Evolutionary conservation across 2,329 filamentous ascomycete species (phyloP).

Genomic region (Ophiostoma angusticollis): DNA sequence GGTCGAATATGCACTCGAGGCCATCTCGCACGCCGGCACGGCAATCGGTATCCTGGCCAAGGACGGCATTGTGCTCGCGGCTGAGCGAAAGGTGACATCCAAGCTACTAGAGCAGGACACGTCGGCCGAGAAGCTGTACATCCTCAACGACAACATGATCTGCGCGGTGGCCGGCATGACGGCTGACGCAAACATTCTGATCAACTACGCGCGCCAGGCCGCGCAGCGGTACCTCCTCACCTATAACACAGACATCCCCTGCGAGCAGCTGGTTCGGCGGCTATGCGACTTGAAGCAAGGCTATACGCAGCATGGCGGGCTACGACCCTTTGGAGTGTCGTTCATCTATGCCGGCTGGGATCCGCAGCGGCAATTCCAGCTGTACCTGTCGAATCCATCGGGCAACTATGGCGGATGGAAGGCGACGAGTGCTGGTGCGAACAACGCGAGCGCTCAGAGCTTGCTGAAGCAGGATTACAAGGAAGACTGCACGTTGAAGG

Average conservation of each 20-base stretch:
- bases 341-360: constrained; percentile 99
- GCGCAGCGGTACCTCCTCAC: constrained; percentile 96
- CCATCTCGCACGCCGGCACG: constrained; percentile 95
- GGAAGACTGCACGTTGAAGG: constrained; percentile 90
- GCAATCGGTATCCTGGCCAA: constrained; percentile 93
- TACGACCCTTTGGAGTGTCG: constrained; percentile 93
- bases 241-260: constrained; percentile 99
- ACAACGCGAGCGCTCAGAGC: constrained; percentile 95
- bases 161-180: constrained; percentile 98
- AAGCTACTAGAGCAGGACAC: constrained; percentile 99
- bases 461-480: constrained; percentile 99
- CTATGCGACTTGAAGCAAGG: constrained; percentile 98
- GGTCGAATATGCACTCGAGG: constrained; percentile 97
- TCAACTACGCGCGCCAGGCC: constrained; percentile 97
- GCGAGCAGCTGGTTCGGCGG: constrained; percentile 92
- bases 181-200: constrained; percentile 98
- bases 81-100: constrained; percentile 97
- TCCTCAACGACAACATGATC: constrained; percentile 99
- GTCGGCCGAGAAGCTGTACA: constrained; percentile 99
- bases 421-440: constrained; percentile 92
- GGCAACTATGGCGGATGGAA: constrained; percentile 99
- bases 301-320: constrained; percentile 97
- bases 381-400: constrained; percentile 97
- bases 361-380: constrained; percentile 88
- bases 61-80: constrained; percentile 95